These are phyloP conservation scores for Glycyrrhiza uralensis DNA, from an alignment of 306 rosid species.

Conservation along the genomic window DNA sequence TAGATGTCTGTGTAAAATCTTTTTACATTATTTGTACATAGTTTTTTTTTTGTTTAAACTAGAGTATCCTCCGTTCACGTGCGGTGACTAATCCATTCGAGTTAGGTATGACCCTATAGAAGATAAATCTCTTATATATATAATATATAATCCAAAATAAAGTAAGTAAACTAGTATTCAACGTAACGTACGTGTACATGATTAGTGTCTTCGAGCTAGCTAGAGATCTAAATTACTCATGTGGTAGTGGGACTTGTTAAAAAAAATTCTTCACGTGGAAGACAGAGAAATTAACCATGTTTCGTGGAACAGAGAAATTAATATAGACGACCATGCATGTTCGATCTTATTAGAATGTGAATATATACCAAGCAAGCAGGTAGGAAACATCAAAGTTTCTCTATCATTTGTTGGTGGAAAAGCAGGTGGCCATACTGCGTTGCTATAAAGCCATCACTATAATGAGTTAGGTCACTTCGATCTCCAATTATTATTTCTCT, in stretches of 20 bases:
- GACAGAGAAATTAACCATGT: neutral
- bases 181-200: neutral
- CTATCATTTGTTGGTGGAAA: neutral
- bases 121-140: too few relatives aligned
- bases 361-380: neutral
- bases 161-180: neutral
- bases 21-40: too few relatives aligned
- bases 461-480: neutral
- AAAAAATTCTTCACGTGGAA: too few relatives aligned
- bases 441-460: neutral
- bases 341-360: neutral
- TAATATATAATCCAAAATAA: too few relatives aligned
- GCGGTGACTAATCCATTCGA: too few relatives aligned
- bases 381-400: neutral
- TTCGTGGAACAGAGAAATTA: neutral
- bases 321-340: neutral
- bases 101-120: too few relatives aligned
- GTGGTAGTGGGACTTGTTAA: neutral
- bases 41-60: too few relatives aligned
- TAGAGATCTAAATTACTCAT: neutral
- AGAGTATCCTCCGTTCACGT: too few relatives aligned
- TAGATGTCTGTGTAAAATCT: too few relatives aligned
- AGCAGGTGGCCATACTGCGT: neutral
- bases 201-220: neutral
- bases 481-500: constrained; percentile 1